Conservation (phyloP, 305 asterid genomes). For the Ajuga reptans region DNA sequence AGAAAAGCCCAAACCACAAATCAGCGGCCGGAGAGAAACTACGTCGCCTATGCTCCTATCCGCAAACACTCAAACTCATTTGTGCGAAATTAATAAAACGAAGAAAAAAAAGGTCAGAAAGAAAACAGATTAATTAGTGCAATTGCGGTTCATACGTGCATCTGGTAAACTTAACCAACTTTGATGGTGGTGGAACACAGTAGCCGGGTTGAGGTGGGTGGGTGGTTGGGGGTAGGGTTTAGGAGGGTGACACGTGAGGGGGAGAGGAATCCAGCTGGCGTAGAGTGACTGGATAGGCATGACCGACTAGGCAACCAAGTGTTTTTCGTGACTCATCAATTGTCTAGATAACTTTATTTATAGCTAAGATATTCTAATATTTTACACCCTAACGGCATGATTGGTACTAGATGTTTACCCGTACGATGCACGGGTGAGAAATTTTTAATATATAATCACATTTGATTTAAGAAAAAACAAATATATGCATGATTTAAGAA, state of each 20-base stretch:
- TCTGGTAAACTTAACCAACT: background rate
- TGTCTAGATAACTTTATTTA: slow-evolving; percentile 18
- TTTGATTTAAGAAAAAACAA: no score
- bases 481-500: no score
- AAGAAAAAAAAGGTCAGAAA: background rate
- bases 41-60: background rate
- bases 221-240: slow-evolving; percentile 20
- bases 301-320: slow-evolving; percentile 41
- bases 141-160: background rate
- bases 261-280: slow-evolving; percentile 39
- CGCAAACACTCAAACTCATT: background rate
- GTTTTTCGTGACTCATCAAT: slow-evolving; percentile 19
- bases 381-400: no score
- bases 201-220: slow-evolving; percentile 13
- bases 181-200: slow-evolving; percentile 11
- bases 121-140: background rate
- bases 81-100: no score
- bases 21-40: background rate
- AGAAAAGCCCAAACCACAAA: background rate
- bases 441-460: no score
- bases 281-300: slow-evolving; percentile 35
- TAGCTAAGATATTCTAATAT: no score
- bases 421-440: no score
- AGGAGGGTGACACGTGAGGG: slow-evolving; percentile 52
- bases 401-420: no score